These are phyloP conservation scores for Ophiostoma australiae DNA, from an alignment of 2,329 filamentous ascomycete species.

Conservation along the genomic window DNA sequence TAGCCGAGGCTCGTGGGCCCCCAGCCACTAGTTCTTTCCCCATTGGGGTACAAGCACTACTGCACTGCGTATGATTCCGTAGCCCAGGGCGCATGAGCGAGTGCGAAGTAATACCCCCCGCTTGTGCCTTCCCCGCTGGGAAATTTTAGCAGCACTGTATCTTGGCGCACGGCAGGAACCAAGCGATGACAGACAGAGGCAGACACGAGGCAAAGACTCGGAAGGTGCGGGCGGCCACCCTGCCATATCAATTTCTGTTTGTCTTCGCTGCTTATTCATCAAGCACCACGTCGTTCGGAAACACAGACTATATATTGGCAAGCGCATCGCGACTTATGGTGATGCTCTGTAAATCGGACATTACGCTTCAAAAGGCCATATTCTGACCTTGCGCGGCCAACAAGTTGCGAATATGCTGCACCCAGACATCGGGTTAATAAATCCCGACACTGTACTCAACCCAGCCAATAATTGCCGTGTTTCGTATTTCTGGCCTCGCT, in stretches of 20 bases:
- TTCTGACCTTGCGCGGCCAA: not conserved
- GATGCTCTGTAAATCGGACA: not conserved
- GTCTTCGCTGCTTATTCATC: not conserved
- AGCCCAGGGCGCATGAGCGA: not conserved
- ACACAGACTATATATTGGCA: not conserved
- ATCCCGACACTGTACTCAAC: not conserved
- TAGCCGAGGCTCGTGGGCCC: conserved; percentile 22
- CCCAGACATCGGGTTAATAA: not conserved
- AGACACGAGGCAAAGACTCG: not conserved
- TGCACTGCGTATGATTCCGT: conserved; percentile 17
- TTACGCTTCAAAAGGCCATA: not conserved
- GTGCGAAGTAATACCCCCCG: conserved; percentile 14
- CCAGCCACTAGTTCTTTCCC: conserved; percentile 14
- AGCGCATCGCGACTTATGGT: not conserved
- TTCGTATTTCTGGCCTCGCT: not conserved
- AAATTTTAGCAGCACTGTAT: not conserved
- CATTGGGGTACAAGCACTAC: conserved; percentile 2
- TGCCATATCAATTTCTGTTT: not conserved
- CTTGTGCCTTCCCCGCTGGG: conserved; percentile 18
- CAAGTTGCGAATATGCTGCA: not conserved
- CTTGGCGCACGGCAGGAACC: conserved; percentile 14
- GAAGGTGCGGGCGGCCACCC: not conserved
- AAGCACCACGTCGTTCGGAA: not conserved
- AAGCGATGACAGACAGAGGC: not conserved
- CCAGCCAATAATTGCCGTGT: not conserved